Percentiles rank a stretch among this genome's conserved stretches.
Conservation (phyloP, 2,329 filamentous ascomycete genomes). For the Didymella pinodella region DNA sequence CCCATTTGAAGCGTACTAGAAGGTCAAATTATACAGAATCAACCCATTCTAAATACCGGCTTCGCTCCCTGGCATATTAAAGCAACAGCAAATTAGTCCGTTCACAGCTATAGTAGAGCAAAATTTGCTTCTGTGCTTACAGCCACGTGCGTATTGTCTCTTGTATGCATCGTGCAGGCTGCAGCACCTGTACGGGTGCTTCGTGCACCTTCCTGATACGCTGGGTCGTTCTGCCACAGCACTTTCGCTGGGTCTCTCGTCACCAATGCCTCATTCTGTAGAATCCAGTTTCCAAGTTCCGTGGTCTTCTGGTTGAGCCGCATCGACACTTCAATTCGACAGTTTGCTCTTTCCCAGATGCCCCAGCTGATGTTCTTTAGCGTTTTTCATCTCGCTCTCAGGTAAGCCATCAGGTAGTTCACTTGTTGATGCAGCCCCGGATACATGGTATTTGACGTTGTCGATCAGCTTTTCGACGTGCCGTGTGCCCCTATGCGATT, state of each 20-base stretch:
- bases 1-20: no score
- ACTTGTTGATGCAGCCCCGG: constrained; percentile 47
- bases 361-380: constrained; percentile 45
- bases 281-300: neutral
- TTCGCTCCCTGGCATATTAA: neutral
- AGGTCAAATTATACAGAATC: no score
- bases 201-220: constrained; percentile 38
- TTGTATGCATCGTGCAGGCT: constrained; percentile 23
- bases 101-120: no score
- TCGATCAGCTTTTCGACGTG: constrained; percentile 34
- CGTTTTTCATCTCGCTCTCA: constrained; percentile 50
- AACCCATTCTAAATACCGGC: no score
- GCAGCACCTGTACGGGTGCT: constrained; percentile 32
- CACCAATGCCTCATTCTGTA: no score
- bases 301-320: neutral
- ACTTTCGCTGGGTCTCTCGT: no score
- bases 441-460: constrained; percentile 41
- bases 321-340: constrained; percentile 13
- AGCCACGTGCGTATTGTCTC: no score
- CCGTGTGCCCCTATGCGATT: constrained; percentile 29
- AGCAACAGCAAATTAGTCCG: neutral
- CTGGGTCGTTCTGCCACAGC: constrained; percentile 9
- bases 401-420: constrained; percentile 54
- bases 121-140: no score
- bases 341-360: constrained; percentile 35